Conservation (phyloP, 495 filamentous ascomycete species). For the Daldinia loculata region DNA sequence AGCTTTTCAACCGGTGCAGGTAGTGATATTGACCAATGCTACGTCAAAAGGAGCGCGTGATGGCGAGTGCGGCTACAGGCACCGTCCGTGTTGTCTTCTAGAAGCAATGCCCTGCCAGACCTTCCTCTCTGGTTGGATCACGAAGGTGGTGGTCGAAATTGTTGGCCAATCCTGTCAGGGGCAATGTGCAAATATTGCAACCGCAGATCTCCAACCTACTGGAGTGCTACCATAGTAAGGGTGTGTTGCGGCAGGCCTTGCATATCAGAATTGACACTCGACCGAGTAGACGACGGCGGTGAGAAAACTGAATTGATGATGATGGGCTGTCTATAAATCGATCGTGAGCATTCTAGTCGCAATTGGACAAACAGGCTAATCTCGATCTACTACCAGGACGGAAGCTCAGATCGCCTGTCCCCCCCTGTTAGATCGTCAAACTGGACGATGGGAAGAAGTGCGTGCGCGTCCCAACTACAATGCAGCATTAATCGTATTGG, state of each 20-base stretch:
- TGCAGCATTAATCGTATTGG: constrained; percentile 8
- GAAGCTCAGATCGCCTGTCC: constrained; percentile 25
- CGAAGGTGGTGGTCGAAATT: constrained; percentile 19
- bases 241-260: constrained; percentile 38
- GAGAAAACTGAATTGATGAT: constrained; percentile 28
- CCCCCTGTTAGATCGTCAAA: constrained; percentile 11
- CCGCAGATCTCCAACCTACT: constrained; percentile 40
- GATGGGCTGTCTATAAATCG: constrained; percentile 31
- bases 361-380: constrained; percentile 41
- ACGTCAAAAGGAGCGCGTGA: constrained; percentile 40
- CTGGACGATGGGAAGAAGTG: constrained; percentile 19
- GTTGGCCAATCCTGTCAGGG: constrained; percentile 43
- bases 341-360: constrained; percentile 21
- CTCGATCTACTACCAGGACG: constrained; percentile 36
- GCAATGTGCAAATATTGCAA: constrained; percentile 37
- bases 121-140: constrained; percentile 27
- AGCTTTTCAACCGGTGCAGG: constrained; percentile 43
- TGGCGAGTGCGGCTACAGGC: constrained; percentile 38
- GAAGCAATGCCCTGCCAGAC: constrained; percentile 32
- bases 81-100: constrained; percentile 32
- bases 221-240: constrained; percentile 35
- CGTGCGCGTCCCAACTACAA: constrained; percentile 13
- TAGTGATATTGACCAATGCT: constrained; percentile 23
- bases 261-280: constrained; percentile 34
- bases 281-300: constrained; percentile 26